These are phyloP conservation scores for Colletotrichum gigasporum DNA, from an alignment of 2,329 filamentous ascomycete species.

Conservation along the genomic window DNA sequence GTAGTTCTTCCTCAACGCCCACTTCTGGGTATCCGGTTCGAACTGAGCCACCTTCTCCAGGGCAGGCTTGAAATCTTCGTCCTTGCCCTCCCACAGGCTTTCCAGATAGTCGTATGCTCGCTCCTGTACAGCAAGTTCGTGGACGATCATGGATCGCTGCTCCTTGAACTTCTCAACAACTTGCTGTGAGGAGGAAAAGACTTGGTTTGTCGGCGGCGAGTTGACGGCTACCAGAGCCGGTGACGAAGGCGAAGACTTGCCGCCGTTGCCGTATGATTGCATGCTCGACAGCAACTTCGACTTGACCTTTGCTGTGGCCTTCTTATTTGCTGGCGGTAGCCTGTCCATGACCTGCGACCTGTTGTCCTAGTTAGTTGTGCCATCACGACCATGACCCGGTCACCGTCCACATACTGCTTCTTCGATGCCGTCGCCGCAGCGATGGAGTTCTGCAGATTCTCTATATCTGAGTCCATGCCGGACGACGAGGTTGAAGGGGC, in stretches of 20 bases:
- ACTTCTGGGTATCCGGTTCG: conserved; percentile 58
- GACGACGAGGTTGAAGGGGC: conserved; percentile 46
- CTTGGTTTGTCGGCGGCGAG: conserved; percentile 62
- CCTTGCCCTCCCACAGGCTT: conserved; percentile 59
- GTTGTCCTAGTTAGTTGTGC: conserved; percentile 41
- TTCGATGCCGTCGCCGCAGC: conserved; percentile 55
- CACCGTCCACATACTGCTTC: conserved; percentile 39
- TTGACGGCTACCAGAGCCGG: conserved; percentile 63
- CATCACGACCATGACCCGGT: conserved; percentile 33
- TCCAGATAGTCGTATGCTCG: conserved; percentile 59
- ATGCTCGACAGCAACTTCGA: conserved; percentile 52
- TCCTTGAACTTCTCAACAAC: conserved; percentile 63
- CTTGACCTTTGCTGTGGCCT: conserved; percentile 49
- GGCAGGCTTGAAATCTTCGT: conserved; percentile 62
- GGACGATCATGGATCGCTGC: conserved; percentile 63
- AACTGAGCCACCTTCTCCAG: conserved; percentile 68
- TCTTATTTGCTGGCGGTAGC: conserved; percentile 44
- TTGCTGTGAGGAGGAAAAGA: conserved; percentile 60
- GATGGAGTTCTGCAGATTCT: conserved; percentile 56
- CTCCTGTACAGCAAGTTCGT: conserved; percentile 67
- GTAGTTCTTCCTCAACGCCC: conserved; percentile 63
- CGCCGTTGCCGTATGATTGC: conserved; percentile 43
- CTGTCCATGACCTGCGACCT: conserved; percentile 45
- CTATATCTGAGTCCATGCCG: conserved; percentile 59
- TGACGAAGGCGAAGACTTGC: conserved; percentile 60